These are phyloP conservation scores for Pythium brassicae DNA, from an alignment of 352 stramenopile genomes.

Conservation along the genomic window DNA sequence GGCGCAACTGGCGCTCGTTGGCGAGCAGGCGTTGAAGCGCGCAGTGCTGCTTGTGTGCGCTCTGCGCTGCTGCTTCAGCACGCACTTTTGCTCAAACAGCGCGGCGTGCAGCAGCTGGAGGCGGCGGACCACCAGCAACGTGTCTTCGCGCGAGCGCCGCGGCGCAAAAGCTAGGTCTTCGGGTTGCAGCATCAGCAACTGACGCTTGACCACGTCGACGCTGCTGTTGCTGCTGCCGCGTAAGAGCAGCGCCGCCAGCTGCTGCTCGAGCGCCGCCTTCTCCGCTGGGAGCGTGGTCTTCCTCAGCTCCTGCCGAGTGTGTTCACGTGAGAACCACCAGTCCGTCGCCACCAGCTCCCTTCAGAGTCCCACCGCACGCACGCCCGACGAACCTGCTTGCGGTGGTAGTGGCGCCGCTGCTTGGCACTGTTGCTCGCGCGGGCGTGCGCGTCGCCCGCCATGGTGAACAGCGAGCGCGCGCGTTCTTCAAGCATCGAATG, in stretches of 20 bases:
- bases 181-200: background rate
- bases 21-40: background rate
- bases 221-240: background rate
- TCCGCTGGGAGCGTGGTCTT: background rate
- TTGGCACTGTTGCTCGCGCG: background rate
- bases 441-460: background rate
- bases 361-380: too few relatives aligned
- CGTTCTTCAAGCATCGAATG: background rate
- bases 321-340: background rate
- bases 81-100: background rate
- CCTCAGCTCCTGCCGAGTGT: background rate
- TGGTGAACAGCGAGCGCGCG: background rate
- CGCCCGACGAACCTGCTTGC: background rate
- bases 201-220: background rate
- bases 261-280: background rate
- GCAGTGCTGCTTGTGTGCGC: background rate
- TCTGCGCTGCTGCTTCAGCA: background rate
- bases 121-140: background rate
- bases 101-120: background rate
- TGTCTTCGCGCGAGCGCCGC: background rate
- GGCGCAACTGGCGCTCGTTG: background rate
- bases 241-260: background rate
- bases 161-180: background rate
- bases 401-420: constrained; percentile 1
- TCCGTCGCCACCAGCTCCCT: too few relatives aligned